phyloP scores from a whole-genome alignment of 139 green algal genomes.

The Pleodorina starrii region DNA sequence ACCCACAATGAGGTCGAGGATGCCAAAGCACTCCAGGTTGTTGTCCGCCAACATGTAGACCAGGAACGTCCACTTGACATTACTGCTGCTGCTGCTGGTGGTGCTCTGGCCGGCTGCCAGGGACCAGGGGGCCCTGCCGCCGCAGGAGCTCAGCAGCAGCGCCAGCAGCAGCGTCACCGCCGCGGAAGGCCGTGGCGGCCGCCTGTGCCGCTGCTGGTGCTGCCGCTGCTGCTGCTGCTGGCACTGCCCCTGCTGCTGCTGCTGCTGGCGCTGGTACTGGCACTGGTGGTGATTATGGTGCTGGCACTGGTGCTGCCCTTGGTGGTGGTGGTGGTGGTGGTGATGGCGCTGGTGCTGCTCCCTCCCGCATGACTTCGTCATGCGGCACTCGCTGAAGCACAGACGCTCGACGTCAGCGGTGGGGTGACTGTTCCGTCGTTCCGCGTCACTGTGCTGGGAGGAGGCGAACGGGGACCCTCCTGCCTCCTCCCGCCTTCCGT shows the following conservation, averaged over 20 bases:
- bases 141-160: background rate
- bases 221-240: background rate
- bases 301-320: background rate
- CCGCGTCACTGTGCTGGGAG: too few species aligned
- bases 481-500: too few species aligned
- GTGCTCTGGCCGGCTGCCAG: background rate
- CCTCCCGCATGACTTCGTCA: background rate
- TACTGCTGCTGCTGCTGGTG: background rate
- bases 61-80: conserved; percentile 59
- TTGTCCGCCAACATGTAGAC: conserved; percentile 70
- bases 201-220: background rate
- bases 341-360: background rate
- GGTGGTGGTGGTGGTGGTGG: background rate
- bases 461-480: too few species aligned
- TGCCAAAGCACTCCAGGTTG: conserved; percentile 58
- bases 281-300: background rate
- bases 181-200: background rate
- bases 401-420: background rate
- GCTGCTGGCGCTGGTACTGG: background rate
- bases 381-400: background rate
- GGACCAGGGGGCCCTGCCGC: too few species aligned
- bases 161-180: background rate
- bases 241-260: background rate
- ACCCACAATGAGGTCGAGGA: conserved; percentile 43
- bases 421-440: background rate